Conservation (phyloP, 2,329 filamentous ascomycete species). For the Byssothecium circinans region DNA sequence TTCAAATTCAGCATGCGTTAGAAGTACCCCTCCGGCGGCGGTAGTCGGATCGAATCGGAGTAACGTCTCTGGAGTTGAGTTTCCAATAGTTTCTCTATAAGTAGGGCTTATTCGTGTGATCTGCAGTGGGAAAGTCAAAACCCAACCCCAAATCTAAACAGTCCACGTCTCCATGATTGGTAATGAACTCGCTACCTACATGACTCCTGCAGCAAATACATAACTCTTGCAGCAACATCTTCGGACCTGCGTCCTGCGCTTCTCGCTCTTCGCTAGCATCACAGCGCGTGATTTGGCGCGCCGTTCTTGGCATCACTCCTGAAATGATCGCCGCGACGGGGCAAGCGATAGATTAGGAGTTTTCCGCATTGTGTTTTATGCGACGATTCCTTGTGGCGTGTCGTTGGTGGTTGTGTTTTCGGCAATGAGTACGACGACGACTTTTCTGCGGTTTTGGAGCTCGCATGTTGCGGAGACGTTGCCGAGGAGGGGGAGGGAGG, state of each 20-base stretch:
- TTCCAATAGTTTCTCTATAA: too few relatives aligned
- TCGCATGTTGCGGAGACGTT: slow-evolving; percentile 30
- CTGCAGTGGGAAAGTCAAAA: too few relatives aligned
- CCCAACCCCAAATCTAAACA: slow-evolving; percentile 23
- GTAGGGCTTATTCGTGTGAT: slow-evolving; percentile 34
- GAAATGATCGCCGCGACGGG: slow-evolving; percentile 35
- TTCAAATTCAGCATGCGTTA: too few relatives aligned
- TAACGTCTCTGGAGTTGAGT: too few relatives aligned
- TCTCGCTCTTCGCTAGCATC: slow-evolving; percentile 28
- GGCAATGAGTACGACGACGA: slow-evolving; percentile 23
- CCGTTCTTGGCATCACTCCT: slow-evolving; percentile 29
- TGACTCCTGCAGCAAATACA: slow-evolving; percentile 31
- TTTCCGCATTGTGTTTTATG: slow-evolving; percentile 28
- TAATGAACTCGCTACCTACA: slow-evolving; percentile 29
- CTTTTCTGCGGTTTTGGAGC: slow-evolving; percentile 27
- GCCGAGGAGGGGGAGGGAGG: slow-evolving; percentile 22
- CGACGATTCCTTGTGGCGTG: slow-evolving; percentile 29
- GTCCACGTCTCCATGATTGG: slow-evolving; percentile 38
- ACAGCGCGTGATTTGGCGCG: slow-evolving; percentile 24
- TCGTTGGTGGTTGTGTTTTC: slow-evolving; percentile 24
- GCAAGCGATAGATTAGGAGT: slow-evolving; percentile 37
- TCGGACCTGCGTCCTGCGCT: slow-evolving; percentile 29
- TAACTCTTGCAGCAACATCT: slow-evolving; percentile 24
- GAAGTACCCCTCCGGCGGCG: too few relatives aligned
- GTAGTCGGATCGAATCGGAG: too few relatives aligned